Conservation (phyloP, 108 stramenopile species). For the Pseudonitzschia delicatissima region DNA sequence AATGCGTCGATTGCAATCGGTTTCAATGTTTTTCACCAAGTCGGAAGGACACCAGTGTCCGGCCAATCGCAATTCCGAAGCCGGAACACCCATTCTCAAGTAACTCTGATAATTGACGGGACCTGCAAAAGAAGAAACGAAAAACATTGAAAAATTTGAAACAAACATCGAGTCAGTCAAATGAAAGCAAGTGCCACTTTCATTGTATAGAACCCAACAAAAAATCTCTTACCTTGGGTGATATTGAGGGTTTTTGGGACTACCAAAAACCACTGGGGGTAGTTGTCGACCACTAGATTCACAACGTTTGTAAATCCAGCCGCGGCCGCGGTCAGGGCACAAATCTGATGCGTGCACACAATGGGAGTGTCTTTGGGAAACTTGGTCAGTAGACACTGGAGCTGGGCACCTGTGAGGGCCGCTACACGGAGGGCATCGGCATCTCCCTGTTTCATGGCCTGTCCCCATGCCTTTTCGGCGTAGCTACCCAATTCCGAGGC, state of each 20-base stretch:
- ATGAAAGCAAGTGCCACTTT: background rate
- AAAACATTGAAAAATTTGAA: background rate
- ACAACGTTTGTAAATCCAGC: constrained; percentile 88
- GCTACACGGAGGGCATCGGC: constrained; percentile 85
- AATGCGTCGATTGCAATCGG: constrained; percentile 65
- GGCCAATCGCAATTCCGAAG: constrained; percentile 52
- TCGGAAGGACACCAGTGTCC: constrained; percentile 89
- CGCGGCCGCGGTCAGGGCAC: constrained; percentile 79
- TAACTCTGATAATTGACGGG: constrained; percentile 87
- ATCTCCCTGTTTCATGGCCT: constrained; percentile 74
- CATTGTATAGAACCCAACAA: background rate
- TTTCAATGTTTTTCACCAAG: constrained; percentile 69
- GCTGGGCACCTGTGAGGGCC: constrained; percentile 72
- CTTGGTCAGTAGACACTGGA: constrained; percentile 69
- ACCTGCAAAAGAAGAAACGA: constrained; percentile 29
- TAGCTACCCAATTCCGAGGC: constrained; percentile 84
- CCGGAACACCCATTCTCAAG: constrained; percentile 74
- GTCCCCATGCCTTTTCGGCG: constrained; percentile 80
- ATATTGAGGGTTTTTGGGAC: constrained; percentile 86
- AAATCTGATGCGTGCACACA: constrained; percentile 85
- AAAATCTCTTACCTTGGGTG: constrained; percentile 56
- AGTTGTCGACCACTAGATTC: constrained; percentile 91
- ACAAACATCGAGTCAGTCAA: background rate
- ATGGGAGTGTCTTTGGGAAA: constrained; percentile 84
- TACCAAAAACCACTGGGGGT: constrained; percentile 85